Base-by-base conservation (phyloP, 768 basidiomycete species). In the Boletus rubroflammeus region DNA sequence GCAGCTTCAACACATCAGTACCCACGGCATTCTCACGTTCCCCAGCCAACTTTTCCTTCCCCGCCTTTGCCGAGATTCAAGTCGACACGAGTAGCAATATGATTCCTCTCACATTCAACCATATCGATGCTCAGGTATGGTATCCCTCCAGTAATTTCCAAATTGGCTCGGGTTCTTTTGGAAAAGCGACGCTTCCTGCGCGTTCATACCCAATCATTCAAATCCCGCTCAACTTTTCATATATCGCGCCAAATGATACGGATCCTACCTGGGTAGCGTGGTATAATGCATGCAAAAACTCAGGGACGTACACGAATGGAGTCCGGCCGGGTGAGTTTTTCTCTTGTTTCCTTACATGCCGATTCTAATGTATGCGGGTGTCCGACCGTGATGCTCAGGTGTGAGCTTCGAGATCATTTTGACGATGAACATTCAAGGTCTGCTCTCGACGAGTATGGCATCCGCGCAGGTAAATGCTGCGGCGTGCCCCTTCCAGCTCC, bases 31-130 rank as follows among this genome's bases (percentile, higher is more conserved):
- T 98, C 75, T 84, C 80, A 34, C 83, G 90, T 54, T 69, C 76
- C 1, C 93, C 93, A 0, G 85, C 94, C 51, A 96, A 96, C 72
- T 98, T 96, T 72, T 83, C 87, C 34, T 98, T 98, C 78, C 81
- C 88, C 3, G 90, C 85, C 0, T 76, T 78, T 41, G 82, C 92
- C 17, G 78, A 85, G 21, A 74, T 98, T 11, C 80, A 91, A 71
- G 78, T 90, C 46, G 82, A 96, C 72, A 93, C 91, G 9, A 74
- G 72, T 14, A 72, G 73, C 61, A 94, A 89, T 63, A 89, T 82
- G 65, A 75, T 96, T 13, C 93, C 94, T 5, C 67, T 94, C 44
- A 83, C 80, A 35, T 85, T 95, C 74, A 81, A 75, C 35, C 73
- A 78, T 58, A 74, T 97, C 45, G 73, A 76, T 47, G 93, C 89